Conservation (phyloP, 202 grass and related monocot species). For the Digitaria exilis region DNA sequence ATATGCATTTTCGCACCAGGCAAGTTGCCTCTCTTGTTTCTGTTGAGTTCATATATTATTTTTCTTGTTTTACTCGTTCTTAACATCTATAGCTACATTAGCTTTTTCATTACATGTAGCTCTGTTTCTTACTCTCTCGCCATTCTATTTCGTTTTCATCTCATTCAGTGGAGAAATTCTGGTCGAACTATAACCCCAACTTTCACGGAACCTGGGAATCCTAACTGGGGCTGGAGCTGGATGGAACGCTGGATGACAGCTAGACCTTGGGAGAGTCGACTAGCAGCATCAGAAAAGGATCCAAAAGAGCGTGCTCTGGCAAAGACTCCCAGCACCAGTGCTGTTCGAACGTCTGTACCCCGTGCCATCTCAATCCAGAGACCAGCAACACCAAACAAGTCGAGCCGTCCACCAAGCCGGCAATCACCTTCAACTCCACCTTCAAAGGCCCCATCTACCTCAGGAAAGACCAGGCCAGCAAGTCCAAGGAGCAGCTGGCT, state of each 20-base stretch:
- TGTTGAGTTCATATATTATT: no score
- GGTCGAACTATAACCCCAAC: constrained; percentile 50
- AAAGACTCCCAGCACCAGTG: constrained; percentile 29
- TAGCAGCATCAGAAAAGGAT: constrained; percentile 37
- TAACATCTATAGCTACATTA: not conserved
- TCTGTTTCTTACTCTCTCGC: not conserved
- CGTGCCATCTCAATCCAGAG: constrained; percentile 48
- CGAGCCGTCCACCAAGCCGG: constrained; percentile 56
- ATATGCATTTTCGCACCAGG: constrained; percentile 98
- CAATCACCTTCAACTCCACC: constrained; percentile 61
- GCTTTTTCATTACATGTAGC: not conserved
- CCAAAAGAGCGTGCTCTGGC: constrained; percentile 36
- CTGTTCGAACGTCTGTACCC: constrained; percentile 20
- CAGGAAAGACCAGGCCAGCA: constrained; percentile 54
- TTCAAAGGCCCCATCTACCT: constrained; percentile 47
- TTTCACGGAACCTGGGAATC: constrained; percentile 75
- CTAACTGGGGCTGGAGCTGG: constrained; percentile 98
- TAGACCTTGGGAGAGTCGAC: constrained; percentile 63
- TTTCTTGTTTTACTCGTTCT: constrained; percentile 16
- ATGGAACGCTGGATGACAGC: constrained; percentile 85
- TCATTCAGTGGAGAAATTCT: constrained; percentile 78
- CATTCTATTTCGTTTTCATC: not conserved
- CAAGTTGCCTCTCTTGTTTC: constrained; percentile 14
- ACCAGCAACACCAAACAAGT: constrained; percentile 53
- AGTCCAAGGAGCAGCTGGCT: constrained; percentile 58